Conservation (phyloP, 306 rosid genomes). For the Cicer chorassanicum region DNA sequence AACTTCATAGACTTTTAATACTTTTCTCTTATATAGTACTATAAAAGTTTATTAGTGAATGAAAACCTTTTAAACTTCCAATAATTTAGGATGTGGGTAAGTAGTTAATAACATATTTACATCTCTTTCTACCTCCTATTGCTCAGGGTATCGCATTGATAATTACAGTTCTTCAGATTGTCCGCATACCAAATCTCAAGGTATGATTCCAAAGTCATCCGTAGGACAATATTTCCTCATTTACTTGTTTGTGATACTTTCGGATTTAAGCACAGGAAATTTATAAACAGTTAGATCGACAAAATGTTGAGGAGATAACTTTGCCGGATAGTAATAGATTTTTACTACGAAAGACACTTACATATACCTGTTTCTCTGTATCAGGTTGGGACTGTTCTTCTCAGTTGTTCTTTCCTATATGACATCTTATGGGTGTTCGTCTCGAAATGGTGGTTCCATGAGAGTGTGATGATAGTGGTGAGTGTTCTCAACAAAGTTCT, state of each 20-base stretch:
- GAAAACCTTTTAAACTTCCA: slow-evolving; percentile 13
- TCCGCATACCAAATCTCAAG: slow-evolving; percentile 97
- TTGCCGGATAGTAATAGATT: slow-evolving; percentile 20
- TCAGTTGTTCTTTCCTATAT: slow-evolving; percentile 89
- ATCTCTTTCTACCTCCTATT: not conserved
- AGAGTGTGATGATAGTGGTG: slow-evolving; percentile 99
- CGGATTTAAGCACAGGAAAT: slow-evolving; percentile 13
- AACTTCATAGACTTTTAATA: slow-evolving; percentile 21
- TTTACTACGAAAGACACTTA: slow-evolving; percentile 9
- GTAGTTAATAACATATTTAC: slow-evolving; percentile 24
- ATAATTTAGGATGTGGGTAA: slow-evolving; percentile 19
- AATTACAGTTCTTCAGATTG: slow-evolving; percentile 97
- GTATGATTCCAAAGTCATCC: slow-evolving; percentile 47
- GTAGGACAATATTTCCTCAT: slow-evolving; percentile 16
- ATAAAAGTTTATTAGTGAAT: not conserved
- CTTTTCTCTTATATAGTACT: not conserved
- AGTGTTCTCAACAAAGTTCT: slow-evolving; percentile 47
- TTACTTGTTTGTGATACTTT: slow-evolving; percentile 3
- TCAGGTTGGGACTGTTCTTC: slow-evolving; percentile 99
- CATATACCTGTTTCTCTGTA: slow-evolving; percentile 8
- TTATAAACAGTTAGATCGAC: slow-evolving; percentile 20
- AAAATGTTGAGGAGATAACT: slow-evolving; percentile 15
- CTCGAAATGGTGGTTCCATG: slow-evolving; percentile 95
- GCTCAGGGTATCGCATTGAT: slow-evolving; percentile 69
- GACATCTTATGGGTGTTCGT: slow-evolving; percentile 99